Evolutionary conservation across 2,329 filamentous ascomycete species (phyloP).

Genomic region (Fusarium tupiense): DNA sequence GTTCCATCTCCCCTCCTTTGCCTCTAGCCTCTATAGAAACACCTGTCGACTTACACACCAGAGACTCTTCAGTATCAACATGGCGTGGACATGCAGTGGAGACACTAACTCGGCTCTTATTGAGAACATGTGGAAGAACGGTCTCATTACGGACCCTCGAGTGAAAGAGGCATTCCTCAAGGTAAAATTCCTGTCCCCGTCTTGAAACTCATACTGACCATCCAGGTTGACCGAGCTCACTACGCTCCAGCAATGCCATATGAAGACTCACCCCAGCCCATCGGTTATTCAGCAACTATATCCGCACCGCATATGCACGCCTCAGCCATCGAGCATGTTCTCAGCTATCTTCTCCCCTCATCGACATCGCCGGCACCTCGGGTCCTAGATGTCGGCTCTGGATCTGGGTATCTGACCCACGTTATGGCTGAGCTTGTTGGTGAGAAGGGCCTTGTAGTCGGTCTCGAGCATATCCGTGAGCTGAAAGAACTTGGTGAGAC

Average conservation of each 20-base stretch:
- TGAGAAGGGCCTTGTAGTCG: conserved; percentile 65
- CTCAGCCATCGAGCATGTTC: conserved; percentile 60
- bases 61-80: conserved; percentile 52
- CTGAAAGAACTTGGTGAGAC: conserved; percentile 69
- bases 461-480: conserved; percentile 76
- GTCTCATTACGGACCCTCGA: conserved; percentile 75
- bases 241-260: conserved; percentile 81
- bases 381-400: conserved; percentile 79
- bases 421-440: conserved; percentile 83
- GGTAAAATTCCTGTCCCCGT: conserved; percentile 53
- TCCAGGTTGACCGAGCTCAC: conserved; percentile 85
- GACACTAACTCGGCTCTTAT: conserved; percentile 78
- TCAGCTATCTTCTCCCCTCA: conserved; percentile 55
- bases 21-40: neutral
- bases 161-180: conserved; percentile 84
- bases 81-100: conserved; percentile 93
- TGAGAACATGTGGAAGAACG: conserved; percentile 77
- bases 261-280: conserved; percentile 63
- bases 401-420: conserved; percentile 87
- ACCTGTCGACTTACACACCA: conserved; percentile 8
- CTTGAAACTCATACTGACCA: neutral
- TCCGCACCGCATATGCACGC: conserved; percentile 71
- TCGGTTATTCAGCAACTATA: conserved; percentile 66
- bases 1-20: neutral
- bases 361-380: conserved; percentile 53